Conservation (phyloP, 805 yeast species). For the Lipomyces spencermartinsiae region DNA sequence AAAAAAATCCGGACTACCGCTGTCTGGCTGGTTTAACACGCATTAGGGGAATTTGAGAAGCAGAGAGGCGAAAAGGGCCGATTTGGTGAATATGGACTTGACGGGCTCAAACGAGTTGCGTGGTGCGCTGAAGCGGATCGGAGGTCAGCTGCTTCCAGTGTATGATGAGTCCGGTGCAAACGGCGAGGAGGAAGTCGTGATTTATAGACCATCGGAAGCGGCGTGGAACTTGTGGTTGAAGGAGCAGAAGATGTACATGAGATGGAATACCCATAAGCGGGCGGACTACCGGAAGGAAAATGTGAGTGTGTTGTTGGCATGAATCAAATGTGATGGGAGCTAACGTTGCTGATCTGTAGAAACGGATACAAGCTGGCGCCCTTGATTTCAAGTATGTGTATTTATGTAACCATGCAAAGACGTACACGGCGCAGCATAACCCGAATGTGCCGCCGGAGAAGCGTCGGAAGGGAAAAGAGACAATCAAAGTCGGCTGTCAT, state of each 20-base stretch:
- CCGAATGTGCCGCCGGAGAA: slow-evolving; percentile 31
- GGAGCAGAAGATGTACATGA: slow-evolving; percentile 32
- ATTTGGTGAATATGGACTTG: background rate
- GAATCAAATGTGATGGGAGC: background rate
- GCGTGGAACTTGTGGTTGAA: slow-evolving; percentile 27
- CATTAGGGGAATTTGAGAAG: background rate
- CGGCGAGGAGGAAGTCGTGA: slow-evolving; percentile 29
- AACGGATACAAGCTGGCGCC: slow-evolving; percentile 33
- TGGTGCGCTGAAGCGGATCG: slow-evolving; percentile 21
- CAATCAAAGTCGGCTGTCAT: slow-evolving; percentile 36
- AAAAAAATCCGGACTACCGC: background rate
- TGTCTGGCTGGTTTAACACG: background rate
- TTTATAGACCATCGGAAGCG: slow-evolving; percentile 25
- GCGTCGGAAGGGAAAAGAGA: slow-evolving; percentile 32
- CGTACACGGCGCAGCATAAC: slow-evolving; percentile 30
- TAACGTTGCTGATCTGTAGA: slow-evolving; percentile 9
- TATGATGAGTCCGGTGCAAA: slow-evolving; percentile 28
- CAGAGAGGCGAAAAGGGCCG: background rate
- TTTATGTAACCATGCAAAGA: slow-evolving; percentile 32
- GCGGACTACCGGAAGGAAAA: slow-evolving; percentile 32
- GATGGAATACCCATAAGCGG: slow-evolving; percentile 32
- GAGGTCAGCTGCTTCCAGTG: slow-evolving; percentile 28
- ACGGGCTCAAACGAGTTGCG: slow-evolving; percentile 17
- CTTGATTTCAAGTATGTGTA: slow-evolving; percentile 34
- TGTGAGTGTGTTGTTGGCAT: slow-evolving; percentile 11